A percentile compares a stretch with the other conserved stretches of the same genome.
Conservation (phyloP, 2,329 filamentous ascomycete species). For the Pseudogymnoascus sp. region DNA sequence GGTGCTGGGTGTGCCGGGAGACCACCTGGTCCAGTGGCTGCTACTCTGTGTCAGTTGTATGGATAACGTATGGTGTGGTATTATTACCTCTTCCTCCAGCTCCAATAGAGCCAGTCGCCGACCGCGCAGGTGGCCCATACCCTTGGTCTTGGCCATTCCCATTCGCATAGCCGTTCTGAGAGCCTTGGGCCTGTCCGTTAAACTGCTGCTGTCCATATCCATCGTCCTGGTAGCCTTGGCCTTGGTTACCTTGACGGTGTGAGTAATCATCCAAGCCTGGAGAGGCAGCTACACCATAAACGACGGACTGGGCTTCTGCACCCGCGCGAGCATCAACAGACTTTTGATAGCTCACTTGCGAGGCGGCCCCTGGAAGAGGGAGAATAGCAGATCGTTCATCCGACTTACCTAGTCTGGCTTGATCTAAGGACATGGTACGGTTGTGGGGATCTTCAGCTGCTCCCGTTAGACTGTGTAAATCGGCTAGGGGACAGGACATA, state of each 20-base stretch:
- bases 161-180: constrained; percentile 12
- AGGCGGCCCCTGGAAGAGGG: not conserved
- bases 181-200: constrained; percentile 12
- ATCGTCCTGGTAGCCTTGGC: constrained; percentile 19
- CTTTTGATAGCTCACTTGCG: constrained; percentile 7
- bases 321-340: constrained; percentile 4
- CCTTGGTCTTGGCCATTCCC: constrained; percentile 15
- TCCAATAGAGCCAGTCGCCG: not conserved
- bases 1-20: constrained; percentile 55
- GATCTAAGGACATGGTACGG: not conserved
- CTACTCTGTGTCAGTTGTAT: not conserved
- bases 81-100: not conserved
- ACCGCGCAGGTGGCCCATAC: constrained; percentile 21
- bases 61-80: not conserved
- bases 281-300: not conserved
- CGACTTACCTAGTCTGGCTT: not conserved
- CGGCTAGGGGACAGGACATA: not conserved
- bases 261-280: constrained; percentile 1
- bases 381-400: not conserved
- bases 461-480: not conserved
- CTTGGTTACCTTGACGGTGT: constrained; percentile 1
- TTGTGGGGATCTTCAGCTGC: not conserved
- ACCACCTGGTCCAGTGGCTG: constrained; percentile 29
- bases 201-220: constrained; percentile 20
- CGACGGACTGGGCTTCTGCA: not conserved